A percentile compares a stretch with the other conserved stretches of the same genome.
Conservation (phyloP, 169 alveolate species). For the Plasmodium gaboni region DNA sequence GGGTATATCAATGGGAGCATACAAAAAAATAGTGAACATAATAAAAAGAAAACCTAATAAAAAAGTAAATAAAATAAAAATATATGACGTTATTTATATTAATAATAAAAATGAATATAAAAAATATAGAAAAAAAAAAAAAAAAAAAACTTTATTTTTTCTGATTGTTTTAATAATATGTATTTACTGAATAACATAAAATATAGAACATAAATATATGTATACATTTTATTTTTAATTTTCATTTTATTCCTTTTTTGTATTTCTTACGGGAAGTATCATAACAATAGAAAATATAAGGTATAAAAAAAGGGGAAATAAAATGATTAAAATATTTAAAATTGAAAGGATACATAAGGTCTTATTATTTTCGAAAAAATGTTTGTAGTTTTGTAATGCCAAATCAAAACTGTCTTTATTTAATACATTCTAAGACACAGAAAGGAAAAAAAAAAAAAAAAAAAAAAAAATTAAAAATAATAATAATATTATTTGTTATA, state of each 20-base stretch:
- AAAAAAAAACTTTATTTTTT: too few relatives aligned
- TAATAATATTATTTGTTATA: too few relatives aligned
- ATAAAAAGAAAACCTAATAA: constrained; percentile 37
- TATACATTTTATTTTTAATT: not conserved
- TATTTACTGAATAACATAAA: too few relatives aligned
- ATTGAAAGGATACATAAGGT: constrained; percentile 20
- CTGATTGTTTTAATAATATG: too few relatives aligned
- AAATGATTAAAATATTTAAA: constrained; percentile 24
- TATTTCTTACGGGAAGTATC: constrained; percentile 19
- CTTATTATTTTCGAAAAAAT: constrained; percentile 37
- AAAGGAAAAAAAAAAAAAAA: not conserved
- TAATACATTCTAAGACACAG: constrained; percentile 12
- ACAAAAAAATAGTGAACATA: constrained; percentile 23
- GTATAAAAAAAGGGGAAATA: constrained; percentile 18
- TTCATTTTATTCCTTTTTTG: not conserved
- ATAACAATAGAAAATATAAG: constrained; percentile 27
- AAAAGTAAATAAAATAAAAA: not conserved
- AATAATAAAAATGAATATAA: too few relatives aligned
- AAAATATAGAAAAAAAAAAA: not conserved
- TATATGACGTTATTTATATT: too few relatives aligned
- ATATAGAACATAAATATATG: too few relatives aligned
- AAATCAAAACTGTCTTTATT: constrained; percentile 13
- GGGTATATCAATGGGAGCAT: constrained; percentile 30
- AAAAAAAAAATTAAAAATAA: not conserved
- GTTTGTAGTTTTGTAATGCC: constrained; percentile 16